Evolutionary conservation across 768 basidiomycete genomes (phyloP), one percentile per base, ranked within the genome.

Genomic region (Suillus sp.): DNA sequence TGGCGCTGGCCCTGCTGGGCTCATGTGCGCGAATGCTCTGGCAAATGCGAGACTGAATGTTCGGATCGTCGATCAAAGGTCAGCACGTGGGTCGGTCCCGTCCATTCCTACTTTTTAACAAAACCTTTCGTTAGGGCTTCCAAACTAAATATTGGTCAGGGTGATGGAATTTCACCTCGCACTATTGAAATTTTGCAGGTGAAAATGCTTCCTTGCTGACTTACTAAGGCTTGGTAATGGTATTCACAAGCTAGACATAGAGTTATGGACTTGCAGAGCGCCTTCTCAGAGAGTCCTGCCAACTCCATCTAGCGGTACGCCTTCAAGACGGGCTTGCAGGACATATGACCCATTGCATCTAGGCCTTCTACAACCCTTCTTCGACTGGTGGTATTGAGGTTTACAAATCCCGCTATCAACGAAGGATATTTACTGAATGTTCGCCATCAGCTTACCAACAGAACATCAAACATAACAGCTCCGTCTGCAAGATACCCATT

Each of bases 321-420:
- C 27, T 34, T 51, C 62, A 20, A n/a, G 2, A 32, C 9, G 47
- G 30, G 22, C 30, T 13, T 2, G 2, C 34, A 42, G 27, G 47
- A 47, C 42, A 55, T 22, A 63, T 38, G 30, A 4, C 18, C 47
- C 27, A 34, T 2, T 63, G 25, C 51, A 58, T 18, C 30, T 4
- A 92, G 90, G 86, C 90, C 4, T 91, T 92, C 72, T 92, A 92
- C 67, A 87, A 90, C 66, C 90, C 90, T 2, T 78, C 80, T 34
- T 73, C 82, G 5, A 71, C 81, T 35, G 88, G 87, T 11, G 86
- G 84, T 1, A 88, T 91, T 42, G 81, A 85, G 78, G 89, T 84
- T 48, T 58, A 73, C 54, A 42, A 4, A 0, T n/a, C 25, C 22
- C n/a, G 22, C 13, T n/a, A 32, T 18, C n/a, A 32, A 18, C 34